Evolutionary conservation across 108 stramenopile species (phyloP).

Genomic region (Parietichytrium sp.): DNA sequence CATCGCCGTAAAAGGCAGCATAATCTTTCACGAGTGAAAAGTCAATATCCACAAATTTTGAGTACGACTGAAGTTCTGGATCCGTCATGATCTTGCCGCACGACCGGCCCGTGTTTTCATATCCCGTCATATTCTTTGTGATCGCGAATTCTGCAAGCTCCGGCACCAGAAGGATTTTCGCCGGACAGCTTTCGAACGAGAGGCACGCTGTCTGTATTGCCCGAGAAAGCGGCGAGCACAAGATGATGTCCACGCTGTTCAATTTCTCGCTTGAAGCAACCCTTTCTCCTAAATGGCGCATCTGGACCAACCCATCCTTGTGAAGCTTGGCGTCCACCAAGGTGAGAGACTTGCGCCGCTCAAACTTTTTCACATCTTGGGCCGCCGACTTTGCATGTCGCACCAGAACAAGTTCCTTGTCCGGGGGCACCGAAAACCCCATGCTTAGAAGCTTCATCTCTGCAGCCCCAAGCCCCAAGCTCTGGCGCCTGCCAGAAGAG

Average conservation of each 20-base stretch:
- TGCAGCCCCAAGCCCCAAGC: no score
- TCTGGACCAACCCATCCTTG: not conserved
- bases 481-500: no score
- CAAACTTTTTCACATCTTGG: not conserved
- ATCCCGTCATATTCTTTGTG: not conserved
- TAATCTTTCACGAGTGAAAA: not conserved
- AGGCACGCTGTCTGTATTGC: conserved; percentile 16
- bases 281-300: not conserved
- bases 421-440: no score
- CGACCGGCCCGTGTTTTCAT: conserved; percentile 26
- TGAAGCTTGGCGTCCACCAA: not conserved
- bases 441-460: no score
- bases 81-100: not conserved
- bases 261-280: not conserved
- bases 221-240: not conserved
- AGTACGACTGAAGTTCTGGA: not conserved
- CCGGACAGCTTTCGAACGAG: not conserved
- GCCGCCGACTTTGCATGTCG: conserved; percentile 19
- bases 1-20: not conserved
- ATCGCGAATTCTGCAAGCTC: conserved; percentile 20
- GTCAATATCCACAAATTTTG: not conserved
- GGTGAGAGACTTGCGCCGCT: not conserved
- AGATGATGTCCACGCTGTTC: not conserved
- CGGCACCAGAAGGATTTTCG: not conserved
- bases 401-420: conserved; percentile 19